Evolutionary conservation across 1,139 yeast genomes (phyloP), one percentile per base, ranked within the genome.

Genomic region (Blastobotrys proliferans): DNA sequence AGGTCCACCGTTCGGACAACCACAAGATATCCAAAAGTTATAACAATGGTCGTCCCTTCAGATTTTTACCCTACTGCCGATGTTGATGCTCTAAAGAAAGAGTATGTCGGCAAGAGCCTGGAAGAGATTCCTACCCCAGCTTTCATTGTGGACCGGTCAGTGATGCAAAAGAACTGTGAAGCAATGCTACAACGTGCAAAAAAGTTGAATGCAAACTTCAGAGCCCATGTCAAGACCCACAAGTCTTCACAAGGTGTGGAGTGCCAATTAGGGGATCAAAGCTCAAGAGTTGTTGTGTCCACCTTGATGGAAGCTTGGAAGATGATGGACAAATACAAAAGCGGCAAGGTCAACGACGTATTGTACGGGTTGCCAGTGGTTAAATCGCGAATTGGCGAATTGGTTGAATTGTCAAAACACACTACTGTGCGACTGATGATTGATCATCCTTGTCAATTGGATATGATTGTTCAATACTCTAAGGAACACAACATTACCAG

Each of bases 151-250:
- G 62, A 66, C 47, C 45, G 58, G 28, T 37, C 37, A 3, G 40
- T 53, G 24, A 46, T 57, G 42, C 38, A 46, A 32, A 30, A 38
- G 34, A 57, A 57, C 43, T 57, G 61, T 37, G 47, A 52, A 11
- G 43, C 44, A 14, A 57, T 57, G 61, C 40, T 56, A 25, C 38
- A 48, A 31, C 42, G 57, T 26, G 56, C 58, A 35, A 86, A 81
- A 54, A 68, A 74, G 45, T 50, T 62, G n/a, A 74, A 70, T 2
- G 90, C 72, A 5, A 64, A 58, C 16, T 81, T 76, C 60, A 65
- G 90, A 45, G 81, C 85, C 2, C 94, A 83, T 57, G 77, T 84
- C 21, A 84, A 84, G 62, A 84, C 94, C 1, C 90, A 83, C 60
- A 84, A 83, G 56, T 67, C 77, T 4, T 55, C 64, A 22, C 76